Evolutionary conservation across 2,329 filamentous ascomycete genomes (phyloP), one percentile per base, ranked within the genome.

Genomic region (Alternaria metachromatica): DNA sequence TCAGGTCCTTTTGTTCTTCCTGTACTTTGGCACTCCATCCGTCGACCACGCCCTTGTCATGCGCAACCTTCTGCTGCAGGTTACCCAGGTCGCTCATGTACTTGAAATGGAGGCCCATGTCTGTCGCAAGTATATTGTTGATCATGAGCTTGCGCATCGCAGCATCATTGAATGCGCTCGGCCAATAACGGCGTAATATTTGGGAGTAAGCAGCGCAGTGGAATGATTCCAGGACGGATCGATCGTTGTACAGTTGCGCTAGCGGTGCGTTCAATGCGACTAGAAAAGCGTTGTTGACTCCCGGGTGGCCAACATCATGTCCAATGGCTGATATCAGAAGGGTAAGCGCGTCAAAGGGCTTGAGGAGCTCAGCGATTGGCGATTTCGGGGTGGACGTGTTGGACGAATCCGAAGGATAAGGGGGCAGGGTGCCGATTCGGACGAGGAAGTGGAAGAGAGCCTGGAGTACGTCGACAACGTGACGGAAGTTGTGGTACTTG

Each of bases 161-260:
- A 50, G 86, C 86, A 72, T 96, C 90, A 67, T 90, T 86, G 71
- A 96, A 96, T 3, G 91, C 91, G 4, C 87, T 85, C 0, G 94
- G 93, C 96, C 96, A 99, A 78, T 98, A 90, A 53, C 94, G 89
- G 54, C 95, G 91, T 45, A 99, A 87, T 43, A 99, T 97, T 76
- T 98, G 96, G 0, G 94, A 97, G 75, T 95, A 99, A 3, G 96
- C 96, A 1, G 96, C 96, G 76, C 96, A 97, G 78, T 99, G 96
- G 74, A 98, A 99, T 0, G 95, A 96, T 81, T 99, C 96, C 41
- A 99, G 86, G 15, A 99, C 96, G 1, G 96, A 98, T 60, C 92
- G 92, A 79, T 99, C 96, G 76, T 98, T 98, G 83, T 98, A 99
- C 13, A 98, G 85, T 79, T 97, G 94, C 12, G 96, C 96, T 26